Evolutionary conservation across 176 grass and related monocot genomes (phyloP).

Genomic region (Themeda triandra): DNA sequence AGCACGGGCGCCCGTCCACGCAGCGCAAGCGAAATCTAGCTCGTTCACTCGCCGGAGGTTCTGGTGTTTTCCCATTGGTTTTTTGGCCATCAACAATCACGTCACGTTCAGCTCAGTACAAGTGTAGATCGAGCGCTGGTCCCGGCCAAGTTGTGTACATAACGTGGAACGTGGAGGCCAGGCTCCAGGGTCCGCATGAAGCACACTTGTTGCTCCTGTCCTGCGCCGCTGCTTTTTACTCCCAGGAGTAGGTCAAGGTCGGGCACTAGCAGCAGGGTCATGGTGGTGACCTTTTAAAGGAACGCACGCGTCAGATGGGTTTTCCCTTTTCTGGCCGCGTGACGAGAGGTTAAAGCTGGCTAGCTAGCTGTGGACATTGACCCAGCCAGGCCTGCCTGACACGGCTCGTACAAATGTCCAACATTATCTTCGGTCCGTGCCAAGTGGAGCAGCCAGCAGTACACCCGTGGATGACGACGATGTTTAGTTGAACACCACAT

Average conservation of each 20-base stretch:
- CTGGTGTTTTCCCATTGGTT: background rate
- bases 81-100: background rate
- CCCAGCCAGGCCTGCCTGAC: background rate
- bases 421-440: background rate
- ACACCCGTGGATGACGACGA: too few relatives aligned
- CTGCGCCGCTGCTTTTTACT: background rate
- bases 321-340: constrained; percentile 14
- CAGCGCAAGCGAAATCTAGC: too few relatives aligned
- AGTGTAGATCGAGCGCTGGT: background rate
- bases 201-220: background rate
- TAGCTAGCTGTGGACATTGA: background rate
- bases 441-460: background rate
- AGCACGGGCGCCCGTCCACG: background rate
- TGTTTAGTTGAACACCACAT: too few relatives aligned
- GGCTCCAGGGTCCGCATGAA: too few relatives aligned
- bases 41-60: too few relatives aligned
- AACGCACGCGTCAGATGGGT: background rate
- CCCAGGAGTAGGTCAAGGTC: background rate
- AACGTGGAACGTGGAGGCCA: too few relatives aligned
- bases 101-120: background rate
- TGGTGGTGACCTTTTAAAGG: background rate
- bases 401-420: constrained; percentile 11
- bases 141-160: too few relatives aligned
- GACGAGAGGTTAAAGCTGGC: background rate
- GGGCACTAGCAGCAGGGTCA: background rate